phyloP scores from a whole-genome alignment of 148 eudicot species.

The Rhododendron molle region DNA sequence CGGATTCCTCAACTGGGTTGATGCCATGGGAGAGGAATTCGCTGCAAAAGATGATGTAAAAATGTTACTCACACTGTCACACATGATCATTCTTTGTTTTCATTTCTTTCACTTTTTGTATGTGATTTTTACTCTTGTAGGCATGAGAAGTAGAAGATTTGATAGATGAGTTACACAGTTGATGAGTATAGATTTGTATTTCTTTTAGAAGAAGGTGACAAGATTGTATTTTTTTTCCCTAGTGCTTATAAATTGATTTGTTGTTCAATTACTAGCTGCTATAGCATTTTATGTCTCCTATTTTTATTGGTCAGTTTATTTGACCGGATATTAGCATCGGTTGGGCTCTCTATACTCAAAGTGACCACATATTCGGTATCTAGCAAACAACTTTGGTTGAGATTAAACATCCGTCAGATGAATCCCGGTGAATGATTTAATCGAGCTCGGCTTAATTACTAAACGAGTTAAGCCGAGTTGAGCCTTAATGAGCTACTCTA shows the following conservation, averaged over 20 bases:
- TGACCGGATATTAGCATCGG: background rate
- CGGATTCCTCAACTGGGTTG: constrained; percentile 60
- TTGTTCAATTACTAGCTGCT: background rate
- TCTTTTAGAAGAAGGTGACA: background rate
- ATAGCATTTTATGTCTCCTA: background rate
- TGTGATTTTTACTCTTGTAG: background rate
- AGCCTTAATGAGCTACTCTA: background rate
- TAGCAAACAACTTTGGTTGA: background rate
- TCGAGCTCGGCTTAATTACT: too few species aligned
- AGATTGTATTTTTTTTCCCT: background rate
- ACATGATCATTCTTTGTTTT: constrained; percentile 13
- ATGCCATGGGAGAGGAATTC: constrained; percentile 68
- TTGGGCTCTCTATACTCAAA: background rate
- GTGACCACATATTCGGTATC: background rate
- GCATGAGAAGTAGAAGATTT: background rate
- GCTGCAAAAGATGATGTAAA: constrained; percentile 15
- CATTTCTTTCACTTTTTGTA: constrained; percentile 7
- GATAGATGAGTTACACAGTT: constrained; percentile 9
- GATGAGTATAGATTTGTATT: background rate
- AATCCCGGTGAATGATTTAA: background rate
- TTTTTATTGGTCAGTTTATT: background rate
- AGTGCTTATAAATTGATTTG: background rate
- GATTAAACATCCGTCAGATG: background rate
- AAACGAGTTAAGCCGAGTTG: background rate
- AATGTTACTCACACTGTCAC: constrained; percentile 7